Evolutionary conservation across 345 rosid genomes (phyloP).

Genomic region (Dovyalis caffra): DNA sequence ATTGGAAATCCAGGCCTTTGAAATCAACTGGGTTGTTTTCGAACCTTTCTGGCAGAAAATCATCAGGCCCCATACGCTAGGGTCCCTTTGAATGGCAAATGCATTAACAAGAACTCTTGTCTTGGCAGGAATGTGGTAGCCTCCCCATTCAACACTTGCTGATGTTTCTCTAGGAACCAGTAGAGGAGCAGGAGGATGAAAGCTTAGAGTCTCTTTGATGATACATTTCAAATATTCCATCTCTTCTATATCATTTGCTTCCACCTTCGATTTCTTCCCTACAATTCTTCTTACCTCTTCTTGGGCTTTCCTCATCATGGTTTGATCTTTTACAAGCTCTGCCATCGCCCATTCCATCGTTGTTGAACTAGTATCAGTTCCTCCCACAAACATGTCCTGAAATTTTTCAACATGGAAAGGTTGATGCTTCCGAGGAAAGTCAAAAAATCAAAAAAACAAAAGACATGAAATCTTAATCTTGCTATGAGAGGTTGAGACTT

Average conservation of each 20-base stretch:
- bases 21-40: conserved; percentile 7
- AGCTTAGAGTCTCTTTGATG: conserved; percentile 28
- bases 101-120: conserved; percentile 23
- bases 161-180: conserved; percentile 28
- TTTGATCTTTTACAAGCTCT: conserved; percentile 16
- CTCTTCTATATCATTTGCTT: conserved; percentile 3
- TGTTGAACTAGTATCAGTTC: conserved; percentile 27
- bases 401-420: not conserved
- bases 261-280: not conserved
- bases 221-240: conserved; percentile 16
- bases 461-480: not conserved
- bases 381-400: conserved; percentile 35
- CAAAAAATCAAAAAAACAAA: not conserved
- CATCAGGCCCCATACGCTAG: conserved; percentile 19
- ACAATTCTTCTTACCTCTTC: conserved; percentile 19
- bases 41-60: conserved; percentile 28
- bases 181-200: conserved; percentile 27
- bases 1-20: not conserved
- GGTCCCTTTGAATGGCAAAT: conserved; percentile 22
- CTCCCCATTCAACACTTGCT: not conserved
- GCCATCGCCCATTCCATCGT: conserved; percentile 31
- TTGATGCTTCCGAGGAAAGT: not conserved
- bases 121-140: conserved; percentile 15
- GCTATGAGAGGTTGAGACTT: too few relatives aligned
- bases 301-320: too few relatives aligned